Percentiles rank a stretch among this genome's conserved stretches.
phyloP scores from a whole-genome alignment of 139 green algal species.

The Chlorella sp. region DNA sequence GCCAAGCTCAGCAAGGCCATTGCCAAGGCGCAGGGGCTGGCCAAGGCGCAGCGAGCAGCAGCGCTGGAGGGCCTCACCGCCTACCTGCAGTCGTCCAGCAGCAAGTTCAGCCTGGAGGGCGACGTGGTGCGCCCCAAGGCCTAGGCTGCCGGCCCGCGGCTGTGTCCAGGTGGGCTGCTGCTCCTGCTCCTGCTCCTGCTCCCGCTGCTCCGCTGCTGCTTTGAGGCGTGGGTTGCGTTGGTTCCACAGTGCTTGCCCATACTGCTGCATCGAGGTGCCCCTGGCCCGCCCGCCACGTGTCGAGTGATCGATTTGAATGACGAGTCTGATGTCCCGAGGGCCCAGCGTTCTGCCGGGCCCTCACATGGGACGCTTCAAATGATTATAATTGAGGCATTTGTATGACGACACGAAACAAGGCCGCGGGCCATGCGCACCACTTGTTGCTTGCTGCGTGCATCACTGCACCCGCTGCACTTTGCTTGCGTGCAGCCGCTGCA shows the following conservation, averaged over 20 bases:
- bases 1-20: slow-evolving; percentile 30
- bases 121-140: slow-evolving; percentile 18
- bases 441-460: background rate
- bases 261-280: background rate
- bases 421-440: background rate
- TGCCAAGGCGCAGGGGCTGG: slow-evolving; percentile 29
- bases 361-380: background rate
- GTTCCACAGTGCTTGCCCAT: background rate
- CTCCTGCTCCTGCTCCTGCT: background rate
- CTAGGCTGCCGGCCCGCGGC: background rate
- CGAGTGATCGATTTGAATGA: slow-evolving; percentile 17
- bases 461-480: background rate
- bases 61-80: slow-evolving; percentile 7
- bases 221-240: background rate
- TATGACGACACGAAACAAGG: background rate
- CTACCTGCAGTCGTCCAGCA: background rate
- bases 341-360: slow-evolving; percentile 4
- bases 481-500: background rate
- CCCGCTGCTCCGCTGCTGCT: too few species aligned
- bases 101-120: background rate
- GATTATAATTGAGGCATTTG: slow-evolving; percentile 37
- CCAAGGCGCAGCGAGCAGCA: slow-evolving; percentile 4
- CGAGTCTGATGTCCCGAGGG: slow-evolving; percentile 15
- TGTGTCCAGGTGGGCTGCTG: background rate
- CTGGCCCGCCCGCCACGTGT: background rate